Conservation (phyloP, 163 green algal species). For the Botryococcus braunii region DNA sequence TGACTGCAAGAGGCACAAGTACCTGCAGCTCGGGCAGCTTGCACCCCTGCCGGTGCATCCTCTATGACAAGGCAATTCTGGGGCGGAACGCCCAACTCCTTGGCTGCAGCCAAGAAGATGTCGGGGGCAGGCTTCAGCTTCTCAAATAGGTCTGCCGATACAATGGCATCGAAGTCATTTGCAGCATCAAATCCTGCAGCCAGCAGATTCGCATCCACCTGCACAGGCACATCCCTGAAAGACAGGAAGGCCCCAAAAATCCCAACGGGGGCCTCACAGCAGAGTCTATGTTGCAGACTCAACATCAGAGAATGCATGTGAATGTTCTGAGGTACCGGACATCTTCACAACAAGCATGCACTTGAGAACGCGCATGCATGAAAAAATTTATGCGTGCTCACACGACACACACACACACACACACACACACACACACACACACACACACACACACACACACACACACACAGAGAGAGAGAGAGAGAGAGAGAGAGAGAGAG, state of each 20-base stretch:
- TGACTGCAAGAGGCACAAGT: too few relatives aligned
- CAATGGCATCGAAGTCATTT: constrained; percentile 43
- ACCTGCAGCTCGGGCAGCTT: constrained; percentile 45
- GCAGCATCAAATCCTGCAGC: constrained; percentile 53
- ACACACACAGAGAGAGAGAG: too few relatives aligned
- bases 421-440: too few relatives aligned
- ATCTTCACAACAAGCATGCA: not conserved
- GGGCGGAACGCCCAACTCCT: constrained; percentile 35
- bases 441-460: too few relatives aligned
- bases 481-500: too few relatives aligned
- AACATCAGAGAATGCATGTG: not conserved
- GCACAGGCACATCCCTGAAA: constrained; percentile 1
- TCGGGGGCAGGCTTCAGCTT: constrained; percentile 40
- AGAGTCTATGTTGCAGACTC: too few relatives aligned
- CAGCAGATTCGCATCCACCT: constrained; percentile 53
- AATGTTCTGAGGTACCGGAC: not conserved
- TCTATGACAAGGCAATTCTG: constrained; percentile 58
- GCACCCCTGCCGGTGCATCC: constrained; percentile 52
- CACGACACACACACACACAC: too few relatives aligned
- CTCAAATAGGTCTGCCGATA: constrained; percentile 30
- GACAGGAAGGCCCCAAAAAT: too few relatives aligned
- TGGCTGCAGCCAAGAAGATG: constrained; percentile 55
- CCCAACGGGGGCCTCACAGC: too few relatives aligned
- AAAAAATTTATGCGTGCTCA: too few relatives aligned
- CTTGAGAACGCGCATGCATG: not conserved